Conservation (phyloP, 2,329 filamentous ascomycete genomes). For the Cladobotryum mycophilum region DNA sequence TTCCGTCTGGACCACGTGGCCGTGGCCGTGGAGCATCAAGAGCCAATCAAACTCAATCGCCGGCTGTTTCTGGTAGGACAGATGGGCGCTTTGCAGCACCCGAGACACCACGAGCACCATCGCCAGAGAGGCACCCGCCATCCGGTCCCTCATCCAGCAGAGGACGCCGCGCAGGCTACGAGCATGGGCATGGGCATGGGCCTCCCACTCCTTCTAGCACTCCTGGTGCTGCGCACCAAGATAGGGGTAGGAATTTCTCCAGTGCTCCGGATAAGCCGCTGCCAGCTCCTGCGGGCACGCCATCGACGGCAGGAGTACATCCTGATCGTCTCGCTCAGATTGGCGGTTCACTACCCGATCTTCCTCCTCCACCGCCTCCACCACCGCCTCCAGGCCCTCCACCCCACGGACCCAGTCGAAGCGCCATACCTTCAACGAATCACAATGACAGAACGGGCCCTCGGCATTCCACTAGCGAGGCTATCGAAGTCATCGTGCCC, state of each 20-base stretch:
- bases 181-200: constrained; percentile 26
- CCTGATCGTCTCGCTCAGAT: constrained; percentile 47
- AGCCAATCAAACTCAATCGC: constrained; percentile 29
- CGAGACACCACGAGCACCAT: constrained; percentile 37
- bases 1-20: constrained; percentile 52
- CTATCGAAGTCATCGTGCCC: constrained; percentile 25
- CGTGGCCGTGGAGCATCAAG: constrained; percentile 40
- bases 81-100: constrained; percentile 37
- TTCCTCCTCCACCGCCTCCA: constrained; percentile 17
- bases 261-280: constrained; percentile 19
- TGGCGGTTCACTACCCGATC: constrained; percentile 19
- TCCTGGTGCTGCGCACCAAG: constrained; percentile 29
- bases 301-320: constrained; percentile 34
- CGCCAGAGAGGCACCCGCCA: constrained; percentile 46
- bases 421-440: constrained; percentile 24
- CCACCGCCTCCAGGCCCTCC: constrained; percentile 29
- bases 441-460: constrained; percentile 27
- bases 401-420: constrained; percentile 22
- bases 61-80: constrained; percentile 31
- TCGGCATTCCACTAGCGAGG: constrained; percentile 19
- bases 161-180: constrained; percentile 39
- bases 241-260: constrained; percentile 37
- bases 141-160: constrained; percentile 48
- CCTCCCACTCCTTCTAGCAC: constrained; percentile 22
- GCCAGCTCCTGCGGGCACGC: constrained; percentile 19